phyloP scores from a whole-genome alignment of 345 rosid genomes.

The Gynandropsis gynandra region DNA sequence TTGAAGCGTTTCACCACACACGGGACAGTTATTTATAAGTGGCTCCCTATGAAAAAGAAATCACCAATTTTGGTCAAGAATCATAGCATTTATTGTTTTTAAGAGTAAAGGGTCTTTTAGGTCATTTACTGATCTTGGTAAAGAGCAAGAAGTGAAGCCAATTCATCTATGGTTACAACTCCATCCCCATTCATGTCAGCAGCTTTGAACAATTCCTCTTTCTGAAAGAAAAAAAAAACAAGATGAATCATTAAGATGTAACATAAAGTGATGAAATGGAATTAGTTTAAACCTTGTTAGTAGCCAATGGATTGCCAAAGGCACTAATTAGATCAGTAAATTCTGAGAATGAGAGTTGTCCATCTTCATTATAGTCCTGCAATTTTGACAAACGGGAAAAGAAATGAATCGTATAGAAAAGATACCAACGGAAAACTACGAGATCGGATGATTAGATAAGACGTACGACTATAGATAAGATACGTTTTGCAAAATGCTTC shows the following conservation, averaged over 20 bases:
- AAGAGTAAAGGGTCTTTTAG: slow-evolving; percentile 4
- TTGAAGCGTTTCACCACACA: slow-evolving; percentile 78
- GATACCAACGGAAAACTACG: slow-evolving; percentile 8
- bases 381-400: slow-evolving; percentile 3
- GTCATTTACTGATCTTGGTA: slow-evolving; percentile 78
- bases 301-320: slow-evolving; percentile 78
- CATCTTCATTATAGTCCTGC: slow-evolving; percentile 86
- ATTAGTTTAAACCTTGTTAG: slow-evolving; percentile 50
- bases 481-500: slow-evolving; percentile 71
- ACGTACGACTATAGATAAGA: slow-evolving; percentile 79
- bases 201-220: slow-evolving; percentile 63
- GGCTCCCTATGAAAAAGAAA: slow-evolving; percentile 51
- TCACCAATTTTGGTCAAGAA: neutral
- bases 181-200: slow-evolving; percentile 68
- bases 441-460: neutral
- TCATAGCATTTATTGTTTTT: neutral
- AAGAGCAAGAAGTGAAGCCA: slow-evolving; percentile 28
- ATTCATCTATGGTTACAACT: slow-evolving; percentile 63
- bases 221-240: slow-evolving; percentile 34
- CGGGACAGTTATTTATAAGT: slow-evolving; percentile 78
- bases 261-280: neutral
- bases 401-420: slow-evolving; percentile 1
- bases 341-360: slow-evolving; percentile 72
- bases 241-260: no score
- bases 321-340: slow-evolving; percentile 69